phyloP scores from a whole-genome alignment of 164 flowering plant genomes.

The Saururus chinensis region DNA sequence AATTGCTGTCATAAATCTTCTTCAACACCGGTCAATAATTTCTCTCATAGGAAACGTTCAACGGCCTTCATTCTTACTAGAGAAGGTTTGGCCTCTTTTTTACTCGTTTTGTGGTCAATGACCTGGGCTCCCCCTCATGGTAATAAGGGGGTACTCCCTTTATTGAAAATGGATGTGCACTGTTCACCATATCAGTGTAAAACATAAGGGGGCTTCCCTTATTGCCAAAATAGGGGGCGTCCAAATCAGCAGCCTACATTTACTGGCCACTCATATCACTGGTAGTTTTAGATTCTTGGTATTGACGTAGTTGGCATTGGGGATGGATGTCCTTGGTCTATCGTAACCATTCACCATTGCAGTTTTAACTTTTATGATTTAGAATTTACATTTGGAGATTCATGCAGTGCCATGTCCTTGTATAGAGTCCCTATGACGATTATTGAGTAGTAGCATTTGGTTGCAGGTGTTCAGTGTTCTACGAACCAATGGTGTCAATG shows the following conservation, averaged over 20 bases:
- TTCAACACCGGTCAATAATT: conserved; percentile 78
- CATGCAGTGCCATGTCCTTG: neutral
- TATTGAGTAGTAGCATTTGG: neutral
- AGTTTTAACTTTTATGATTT: too few species aligned
- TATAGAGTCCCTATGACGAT: neutral
- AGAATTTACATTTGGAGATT: neutral
- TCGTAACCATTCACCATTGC: too few species aligned
- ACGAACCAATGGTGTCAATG: conserved; percentile 63
- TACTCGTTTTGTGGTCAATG: neutral
- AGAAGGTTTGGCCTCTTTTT: conserved; percentile 44
- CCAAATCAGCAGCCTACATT: too few species aligned
- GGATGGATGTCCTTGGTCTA: too few species aligned
- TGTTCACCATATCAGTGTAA: too few species aligned
- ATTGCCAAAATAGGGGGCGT: too few species aligned
- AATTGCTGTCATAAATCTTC: conserved; percentile 80
- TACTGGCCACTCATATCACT: too few species aligned
- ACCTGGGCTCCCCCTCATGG: neutral
- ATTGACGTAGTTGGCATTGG: too few species aligned
- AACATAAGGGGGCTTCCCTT: too few species aligned
- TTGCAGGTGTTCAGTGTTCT: conserved; percentile 72
- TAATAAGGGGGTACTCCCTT: neutral
- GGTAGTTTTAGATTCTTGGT: too few species aligned
- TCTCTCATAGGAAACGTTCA: conserved; percentile 97
- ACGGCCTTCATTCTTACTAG: conserved; percentile 75
- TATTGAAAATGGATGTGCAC: too few species aligned